Evolutionary conservation across 306 rosid genomes (phyloP).

Genomic region (Begonia fuchsioides): DNA sequence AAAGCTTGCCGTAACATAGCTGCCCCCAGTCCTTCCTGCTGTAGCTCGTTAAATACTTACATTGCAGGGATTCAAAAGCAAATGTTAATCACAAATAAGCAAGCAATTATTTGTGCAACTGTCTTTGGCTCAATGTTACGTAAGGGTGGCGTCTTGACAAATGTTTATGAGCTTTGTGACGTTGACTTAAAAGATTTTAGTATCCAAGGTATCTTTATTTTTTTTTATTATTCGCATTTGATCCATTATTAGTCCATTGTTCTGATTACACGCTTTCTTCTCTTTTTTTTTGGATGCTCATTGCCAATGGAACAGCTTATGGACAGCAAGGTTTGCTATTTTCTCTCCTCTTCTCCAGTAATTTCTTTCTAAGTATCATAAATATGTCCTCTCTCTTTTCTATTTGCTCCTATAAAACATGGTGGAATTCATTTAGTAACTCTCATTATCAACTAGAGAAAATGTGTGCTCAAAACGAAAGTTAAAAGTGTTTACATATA

Average conservation of each 20-base stretch:
- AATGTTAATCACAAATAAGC: slow-evolving; percentile 88
- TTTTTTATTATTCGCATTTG: too few relatives aligned
- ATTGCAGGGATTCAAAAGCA: slow-evolving; percentile 78
- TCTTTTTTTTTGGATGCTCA: slow-evolving; percentile 4
- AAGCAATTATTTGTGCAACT: slow-evolving; percentile 89
- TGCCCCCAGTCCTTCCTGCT: slow-evolving; percentile 87
- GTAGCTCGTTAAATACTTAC: slow-evolving; percentile 72
- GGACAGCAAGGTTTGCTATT: slow-evolving; percentile 58
- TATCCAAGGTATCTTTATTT: slow-evolving; percentile 46
- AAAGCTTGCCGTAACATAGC: slow-evolving; percentile 66
- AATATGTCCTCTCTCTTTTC: background rate
- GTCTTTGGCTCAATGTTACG: slow-evolving; percentile 85
- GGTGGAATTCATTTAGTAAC: too few relatives aligned
- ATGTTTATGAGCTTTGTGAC: slow-evolving; percentile 86
- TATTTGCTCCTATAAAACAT: too few relatives aligned
- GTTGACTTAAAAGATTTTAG: slow-evolving; percentile 98
- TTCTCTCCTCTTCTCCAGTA: slow-evolving; percentile 11
- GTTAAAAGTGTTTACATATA: too few relatives aligned
- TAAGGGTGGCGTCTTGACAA: slow-evolving; percentile 69
- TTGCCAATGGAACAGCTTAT: slow-evolving; percentile 42
- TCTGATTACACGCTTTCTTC: slow-evolving; percentile 1
- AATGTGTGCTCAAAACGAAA: too few relatives aligned
- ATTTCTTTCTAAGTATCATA: background rate
- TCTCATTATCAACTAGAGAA: too few relatives aligned
- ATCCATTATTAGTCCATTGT: too few relatives aligned